These are phyloP conservation scores for Artemisia tridentata DNA, from an alignment of 129 eudicot species.

Conservation along the genomic window DNA sequence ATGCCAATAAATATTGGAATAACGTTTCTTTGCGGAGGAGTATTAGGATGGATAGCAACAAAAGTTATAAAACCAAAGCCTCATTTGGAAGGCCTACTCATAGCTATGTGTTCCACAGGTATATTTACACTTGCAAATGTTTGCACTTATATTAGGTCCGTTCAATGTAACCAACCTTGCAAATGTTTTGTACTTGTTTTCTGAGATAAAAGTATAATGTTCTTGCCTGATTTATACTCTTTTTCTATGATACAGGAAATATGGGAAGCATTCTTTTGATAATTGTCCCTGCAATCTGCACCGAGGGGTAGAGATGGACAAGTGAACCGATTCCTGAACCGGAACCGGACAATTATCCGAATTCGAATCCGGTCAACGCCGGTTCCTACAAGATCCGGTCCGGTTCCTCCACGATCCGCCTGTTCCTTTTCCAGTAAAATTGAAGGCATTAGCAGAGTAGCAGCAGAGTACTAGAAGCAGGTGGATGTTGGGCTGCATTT, in stretches of 20 bases:
- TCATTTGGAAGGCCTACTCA: slow-evolving; percentile 54
- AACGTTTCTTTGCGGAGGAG: slow-evolving; percentile 63
- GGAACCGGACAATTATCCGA: no score
- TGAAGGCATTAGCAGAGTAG: no score
- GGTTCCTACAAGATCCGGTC: no score
- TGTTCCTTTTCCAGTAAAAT: no score
- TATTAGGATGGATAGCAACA: slow-evolving; percentile 67
- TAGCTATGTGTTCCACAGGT: slow-evolving; percentile 67
- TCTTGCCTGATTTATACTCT: background rate
- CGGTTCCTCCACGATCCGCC: no score
- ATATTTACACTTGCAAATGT: background rate
- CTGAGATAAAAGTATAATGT: no score
- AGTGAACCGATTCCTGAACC: no score
- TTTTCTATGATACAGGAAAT: slow-evolving; percentile 45
- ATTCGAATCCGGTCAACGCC: no score
- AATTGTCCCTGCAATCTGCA: slow-evolving; percentile 83
- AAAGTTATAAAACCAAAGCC: slow-evolving; percentile 63
- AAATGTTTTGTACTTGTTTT: background rate
- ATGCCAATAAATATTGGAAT: slow-evolving; percentile 70
- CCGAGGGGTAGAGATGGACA: no score
- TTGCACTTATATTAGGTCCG: no score
- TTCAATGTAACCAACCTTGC: background rate
- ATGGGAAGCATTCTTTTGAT: slow-evolving; percentile 78
- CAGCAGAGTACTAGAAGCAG: no score
- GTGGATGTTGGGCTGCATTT: no score